Base-by-base conservation (phyloP, 108 stramenopile genomes). In the Skeletonema marinoi region DNA sequence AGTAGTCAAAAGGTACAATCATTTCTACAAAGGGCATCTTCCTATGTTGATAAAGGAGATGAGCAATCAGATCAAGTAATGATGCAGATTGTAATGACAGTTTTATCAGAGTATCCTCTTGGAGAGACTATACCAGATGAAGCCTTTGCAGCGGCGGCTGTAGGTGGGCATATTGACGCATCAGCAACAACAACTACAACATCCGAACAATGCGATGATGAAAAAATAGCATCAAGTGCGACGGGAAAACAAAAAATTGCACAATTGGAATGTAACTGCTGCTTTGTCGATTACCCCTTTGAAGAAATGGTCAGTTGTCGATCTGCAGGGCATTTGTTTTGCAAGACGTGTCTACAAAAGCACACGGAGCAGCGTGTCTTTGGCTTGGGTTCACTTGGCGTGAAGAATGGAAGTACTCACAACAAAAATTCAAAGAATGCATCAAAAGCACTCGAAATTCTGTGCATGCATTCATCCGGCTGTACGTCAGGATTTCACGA, bases 261-360 rank as follows among this genome's bases (percentile, higher is more conserved):
- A 2, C 74, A 71, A 10, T 33, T 96, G 6, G 89, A 92, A 68
- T 96, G 96, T 69, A 51, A 68, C 8, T 94, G 93, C 74, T 96
- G 96, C 71, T 96, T 76, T 63, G 90, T 70, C 46, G 78, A 89
- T 7, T 82, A 89, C 31, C 72, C 87, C 14, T 81, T 89, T 70
- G 88, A 93, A 67, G 92, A 92, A 68, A 94, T 93, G 90, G 85
- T 92, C 0, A 66, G 78, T 35, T 96, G 96, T 74, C 72, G 81
- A 12, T 51, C 77, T 21, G 86, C 78, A 32, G 96, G 96, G 0
- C 96, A 96, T 64, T 76, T 96, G 48, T 94, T 94, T 82, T 96
- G 96, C 68, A 70, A 66, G 29, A 87, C 86, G 9, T 96, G 96
- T 56, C 64, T 96, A 9, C 62, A 80, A 46, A 66, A 71, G 54